Evolutionary conservation across 768 basidiomycete species (phyloP).

Genomic region (Suillus paluster): DNA sequence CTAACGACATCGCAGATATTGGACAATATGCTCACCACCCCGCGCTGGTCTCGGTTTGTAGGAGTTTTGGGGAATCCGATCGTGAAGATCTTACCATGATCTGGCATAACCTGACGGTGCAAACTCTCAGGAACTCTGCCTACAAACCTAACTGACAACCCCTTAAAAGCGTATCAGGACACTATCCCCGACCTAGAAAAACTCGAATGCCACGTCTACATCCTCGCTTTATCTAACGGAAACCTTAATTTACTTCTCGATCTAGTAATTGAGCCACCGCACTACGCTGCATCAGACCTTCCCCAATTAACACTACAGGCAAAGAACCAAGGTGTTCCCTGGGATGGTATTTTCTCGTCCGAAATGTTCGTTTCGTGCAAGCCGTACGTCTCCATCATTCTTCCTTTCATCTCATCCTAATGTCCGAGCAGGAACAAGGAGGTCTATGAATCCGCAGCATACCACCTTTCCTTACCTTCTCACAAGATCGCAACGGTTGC

Average conservation of each 20-base stretch:
- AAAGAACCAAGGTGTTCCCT: conserved; percentile 64
- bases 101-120: conserved; percentile 67
- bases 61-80: conserved; percentile 47
- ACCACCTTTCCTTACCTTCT: conserved; percentile 50
- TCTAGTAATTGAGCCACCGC: conserved; percentile 44
- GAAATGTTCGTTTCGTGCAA: conserved; percentile 67
- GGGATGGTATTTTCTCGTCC: conserved; percentile 65
- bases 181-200: conserved; percentile 51
- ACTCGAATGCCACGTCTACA: conserved; percentile 54
- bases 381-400: conserved; percentile 47
- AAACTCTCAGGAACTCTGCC: neutral
- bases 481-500: conserved; percentile 65
- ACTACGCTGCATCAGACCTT: too few relatives aligned
- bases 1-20: too few relatives aligned
- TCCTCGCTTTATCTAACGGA: conserved; percentile 65
- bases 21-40: too few relatives aligned
- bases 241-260: conserved; percentile 63
- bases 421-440: conserved; percentile 40
- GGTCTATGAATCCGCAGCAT: too few relatives aligned
- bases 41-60: conserved; percentile 56
- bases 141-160: neutral
- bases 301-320: too few relatives aligned
- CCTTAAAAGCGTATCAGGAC: conserved; percentile 33
- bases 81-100: conserved; percentile 49
- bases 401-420: neutral